A percentile compares a stretch with the other conserved stretches of the same genome.
Conservation (phyloP, 345 rosid genomes). For the Eutrema heterophyllum region DNA sequence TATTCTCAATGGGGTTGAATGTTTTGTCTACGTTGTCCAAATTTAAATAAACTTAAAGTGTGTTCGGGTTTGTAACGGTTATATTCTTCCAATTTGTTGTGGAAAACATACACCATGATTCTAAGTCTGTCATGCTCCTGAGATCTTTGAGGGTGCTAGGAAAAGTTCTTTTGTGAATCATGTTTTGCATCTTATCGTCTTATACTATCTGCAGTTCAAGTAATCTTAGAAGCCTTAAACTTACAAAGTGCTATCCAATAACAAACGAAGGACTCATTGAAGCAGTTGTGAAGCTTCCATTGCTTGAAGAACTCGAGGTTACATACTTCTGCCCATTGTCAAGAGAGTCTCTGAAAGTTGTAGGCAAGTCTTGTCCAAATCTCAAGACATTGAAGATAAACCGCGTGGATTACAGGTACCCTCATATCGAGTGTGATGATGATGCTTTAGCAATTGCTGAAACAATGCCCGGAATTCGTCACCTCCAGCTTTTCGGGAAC, state of each 20-base stretch:
- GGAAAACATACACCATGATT: too few species aligned
- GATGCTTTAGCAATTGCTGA: neutral
- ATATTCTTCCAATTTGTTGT: too few species aligned
- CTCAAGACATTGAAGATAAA: conserved; percentile 14
- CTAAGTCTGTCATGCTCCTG: too few species aligned
- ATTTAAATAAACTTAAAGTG: too few species aligned
- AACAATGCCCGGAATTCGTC: neutral
- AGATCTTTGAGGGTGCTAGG: too few species aligned
- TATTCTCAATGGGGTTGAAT: too few species aligned
- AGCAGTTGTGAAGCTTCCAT: conserved; percentile 42
- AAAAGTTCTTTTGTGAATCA: too few species aligned
- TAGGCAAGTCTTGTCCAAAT: conserved; percentile 15
- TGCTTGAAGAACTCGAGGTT: conserved; percentile 61
- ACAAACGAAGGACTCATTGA: conserved; percentile 37
- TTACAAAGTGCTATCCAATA: conserved; percentile 29
- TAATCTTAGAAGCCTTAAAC: conserved; percentile 36
- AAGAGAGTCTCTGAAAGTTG: neutral
- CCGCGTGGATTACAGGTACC: neutral
- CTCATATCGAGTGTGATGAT: neutral
- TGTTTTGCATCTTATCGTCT: too few species aligned
- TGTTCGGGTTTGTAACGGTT: too few species aligned
- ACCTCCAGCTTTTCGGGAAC: neutral
- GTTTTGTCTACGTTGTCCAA: too few species aligned
- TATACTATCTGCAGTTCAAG: conserved; percentile 35
- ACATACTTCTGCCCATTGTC: conserved; percentile 23